Evolutionary conservation across 1,284 basidiomycete species (phyloP), one percentile per base, ranked within the genome.

Genomic region (Xanthoconium separans): DNA sequence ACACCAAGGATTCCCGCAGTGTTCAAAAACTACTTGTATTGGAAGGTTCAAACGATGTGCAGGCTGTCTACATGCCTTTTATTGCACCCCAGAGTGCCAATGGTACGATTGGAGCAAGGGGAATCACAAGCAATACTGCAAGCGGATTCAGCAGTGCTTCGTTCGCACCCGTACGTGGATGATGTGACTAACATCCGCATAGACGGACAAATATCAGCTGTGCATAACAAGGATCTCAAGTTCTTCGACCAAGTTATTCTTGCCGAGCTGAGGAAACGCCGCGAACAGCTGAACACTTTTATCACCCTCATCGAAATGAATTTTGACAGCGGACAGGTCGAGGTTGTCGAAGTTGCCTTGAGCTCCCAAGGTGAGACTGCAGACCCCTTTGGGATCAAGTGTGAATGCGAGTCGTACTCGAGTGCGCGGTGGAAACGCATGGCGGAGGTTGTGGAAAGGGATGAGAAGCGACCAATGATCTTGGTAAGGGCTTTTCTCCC

Each of bases 401-500:
- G 65, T 18, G 45, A 13, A 9, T 67, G 65, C 12, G 65, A 67
- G 47, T 40, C 46, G 33, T 62, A 59, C 33, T 53, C 65, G 9
- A 57, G 65, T n/a, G 49, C 48, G 20, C 64, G 58, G 20, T 69
- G 66, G 68, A 66, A 61, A 44, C 57, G 43, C 27, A 58, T 68
- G 45, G 53, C 53, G 10, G 63, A 65, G 27, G 51, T 31, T 22
- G 57, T 64, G 9, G 24, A 3, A 24, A 56, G 36, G 40, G 59
- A 58, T 24, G 54, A 56, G 9, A 52, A 53, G 29, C 50, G 29
- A 29, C 54, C 57, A 18, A 50, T 55, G 41, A 50, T 70, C 3
- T 47, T 70, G 20, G 65, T 69, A 7, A 64, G 66, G 45, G 65
- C 55, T 6, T 66, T 68, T 46, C 57, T 70, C 31, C 55, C 68